These are phyloP conservation scores for Sphaerulina vaccinii DNA, from an alignment of 2,329 filamentous ascomycete genomes.

Conservation along the genomic window DNA sequence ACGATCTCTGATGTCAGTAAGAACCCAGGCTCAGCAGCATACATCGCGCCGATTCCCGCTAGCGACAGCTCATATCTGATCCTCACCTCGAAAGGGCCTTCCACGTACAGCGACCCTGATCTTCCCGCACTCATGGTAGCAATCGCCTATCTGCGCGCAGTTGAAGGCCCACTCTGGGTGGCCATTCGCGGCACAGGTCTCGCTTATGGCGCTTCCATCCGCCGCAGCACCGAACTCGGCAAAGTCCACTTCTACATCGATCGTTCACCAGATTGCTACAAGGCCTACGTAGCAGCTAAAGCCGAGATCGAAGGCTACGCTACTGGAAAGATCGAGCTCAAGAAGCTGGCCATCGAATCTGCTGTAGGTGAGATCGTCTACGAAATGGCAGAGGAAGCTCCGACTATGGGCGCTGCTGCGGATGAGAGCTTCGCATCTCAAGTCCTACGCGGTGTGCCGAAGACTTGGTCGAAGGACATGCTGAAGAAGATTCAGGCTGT, in stretches of 20 bases:
- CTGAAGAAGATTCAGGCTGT: conserved; percentile 76
- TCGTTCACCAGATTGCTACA: conserved; percentile 83
- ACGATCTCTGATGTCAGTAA: conserved; percentile 74
- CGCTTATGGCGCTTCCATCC: conserved; percentile 83
- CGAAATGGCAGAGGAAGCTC: conserved; percentile 80
- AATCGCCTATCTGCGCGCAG: conserved; percentile 83
- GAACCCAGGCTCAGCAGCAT: conserved; percentile 70
- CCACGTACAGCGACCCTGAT: conserved; percentile 71
- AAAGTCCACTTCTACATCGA: conserved; percentile 83
- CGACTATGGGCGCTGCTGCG: conserved; percentile 79
- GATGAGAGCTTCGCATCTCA: conserved; percentile 78
- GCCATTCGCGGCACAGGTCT: conserved; percentile 89
- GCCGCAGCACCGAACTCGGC: conserved; percentile 73
- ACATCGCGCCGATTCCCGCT: conserved; percentile 84
- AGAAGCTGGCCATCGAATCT: conserved; percentile 80
- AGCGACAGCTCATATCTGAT: conserved; percentile 90
- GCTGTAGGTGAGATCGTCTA: conserved; percentile 89
- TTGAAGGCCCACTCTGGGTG: conserved; percentile 92
- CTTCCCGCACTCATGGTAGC: conserved; percentile 85
- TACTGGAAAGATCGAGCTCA: conserved; percentile 68
- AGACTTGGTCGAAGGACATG: conserved; percentile 74
- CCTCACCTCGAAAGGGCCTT: conserved; percentile 70
- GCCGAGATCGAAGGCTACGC: conserved; percentile 73
- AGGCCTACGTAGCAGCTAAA: conserved; percentile 76
- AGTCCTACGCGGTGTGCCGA: conserved; percentile 72